Evolutionary conservation across 768 basidiomycete genomes (phyloP).

Genomic region (Termitomyces sp.): DNA sequence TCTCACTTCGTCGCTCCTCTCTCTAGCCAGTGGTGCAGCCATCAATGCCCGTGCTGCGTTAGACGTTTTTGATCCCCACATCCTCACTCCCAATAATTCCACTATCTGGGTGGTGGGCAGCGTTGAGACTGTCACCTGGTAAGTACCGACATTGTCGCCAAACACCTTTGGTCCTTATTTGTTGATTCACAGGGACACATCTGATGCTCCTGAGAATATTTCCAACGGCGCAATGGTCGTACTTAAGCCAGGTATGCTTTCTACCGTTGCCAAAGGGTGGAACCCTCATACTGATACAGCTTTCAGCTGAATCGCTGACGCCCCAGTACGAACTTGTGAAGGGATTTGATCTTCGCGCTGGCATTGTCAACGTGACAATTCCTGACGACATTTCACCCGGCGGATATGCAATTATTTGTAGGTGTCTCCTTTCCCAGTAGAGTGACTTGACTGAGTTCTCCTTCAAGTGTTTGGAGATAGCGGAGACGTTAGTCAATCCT

Average conservation of each 20-base stretch:
- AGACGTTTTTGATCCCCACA: conserved; percentile 24
- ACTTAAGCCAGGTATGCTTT: conserved; percentile 24
- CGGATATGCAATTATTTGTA: not conserved
- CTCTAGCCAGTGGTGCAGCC: conserved; percentile 13
- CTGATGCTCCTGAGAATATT: conserved; percentile 31
- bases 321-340: conserved; percentile 16
- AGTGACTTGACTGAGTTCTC: not conserved
- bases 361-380: conserved; percentile 29
- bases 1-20: conserved; percentile 18
- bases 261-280: too few relatives aligned
- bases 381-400: conserved; percentile 8
- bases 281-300: not conserved
- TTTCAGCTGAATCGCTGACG: not conserved
- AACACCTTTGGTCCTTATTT: not conserved
- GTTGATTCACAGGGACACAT: conserved; percentile 28
- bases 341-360: conserved; percentile 30
- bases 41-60: conserved; percentile 15
- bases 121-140: conserved; percentile 25
- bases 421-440: not conserved
- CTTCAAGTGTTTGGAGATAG: conserved; percentile 38
- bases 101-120: conserved; percentile 23
- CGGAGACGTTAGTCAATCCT: conserved; percentile 38
- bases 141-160: not conserved
- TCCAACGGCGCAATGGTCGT: conserved; percentile 30
- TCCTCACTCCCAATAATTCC: conserved; percentile 20